Evolutionary conservation across 805 yeast genomes (phyloP).

Genomic region (Cyberlindnera euphorbiae): DNA sequence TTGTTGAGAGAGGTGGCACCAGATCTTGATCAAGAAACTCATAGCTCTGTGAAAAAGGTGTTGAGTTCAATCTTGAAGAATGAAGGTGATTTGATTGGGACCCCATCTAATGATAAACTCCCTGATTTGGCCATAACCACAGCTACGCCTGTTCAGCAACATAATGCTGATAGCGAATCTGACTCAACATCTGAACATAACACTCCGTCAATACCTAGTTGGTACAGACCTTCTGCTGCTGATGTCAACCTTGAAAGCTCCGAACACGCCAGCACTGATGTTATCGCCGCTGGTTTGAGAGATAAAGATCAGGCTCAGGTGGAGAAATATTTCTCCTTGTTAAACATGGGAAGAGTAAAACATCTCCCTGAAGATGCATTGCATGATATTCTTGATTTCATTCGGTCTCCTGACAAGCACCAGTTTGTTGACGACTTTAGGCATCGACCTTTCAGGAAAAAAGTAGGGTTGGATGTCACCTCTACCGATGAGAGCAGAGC

Average conservation of each 20-base stretch:
- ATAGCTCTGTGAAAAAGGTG: conserved; percentile 4
- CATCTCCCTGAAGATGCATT: conserved; percentile 11
- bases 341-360: conserved; percentile 9
- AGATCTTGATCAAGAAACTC: conserved; percentile 1
- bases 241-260: too few species aligned
- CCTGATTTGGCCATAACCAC: background rate
- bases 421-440: conserved; percentile 13
- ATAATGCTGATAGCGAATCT: too few species aligned
- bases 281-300: conserved; percentile 4
- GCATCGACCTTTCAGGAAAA: conserved; percentile 10
- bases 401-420: conserved; percentile 13
- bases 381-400: conserved; percentile 9
- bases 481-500: background rate
- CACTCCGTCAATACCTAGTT: too few species aligned
- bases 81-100: background rate
- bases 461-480: conserved; percentile 12
- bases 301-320: conserved; percentile 9
- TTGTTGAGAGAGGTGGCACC: conserved; percentile 6
- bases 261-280: too few species aligned
- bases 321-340: conserved; percentile 9
- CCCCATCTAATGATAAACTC: background rate
- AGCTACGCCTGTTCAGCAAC: too few species aligned
- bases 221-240: conserved; percentile 1
- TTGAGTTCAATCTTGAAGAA: conserved; percentile 9
- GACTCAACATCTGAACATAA: too few species aligned